Evolutionary conservation across 768 basidiomycete species (phyloP), one percentile per base, ranked within the genome.

Genomic region (Pisolithus orientalis): DNA sequence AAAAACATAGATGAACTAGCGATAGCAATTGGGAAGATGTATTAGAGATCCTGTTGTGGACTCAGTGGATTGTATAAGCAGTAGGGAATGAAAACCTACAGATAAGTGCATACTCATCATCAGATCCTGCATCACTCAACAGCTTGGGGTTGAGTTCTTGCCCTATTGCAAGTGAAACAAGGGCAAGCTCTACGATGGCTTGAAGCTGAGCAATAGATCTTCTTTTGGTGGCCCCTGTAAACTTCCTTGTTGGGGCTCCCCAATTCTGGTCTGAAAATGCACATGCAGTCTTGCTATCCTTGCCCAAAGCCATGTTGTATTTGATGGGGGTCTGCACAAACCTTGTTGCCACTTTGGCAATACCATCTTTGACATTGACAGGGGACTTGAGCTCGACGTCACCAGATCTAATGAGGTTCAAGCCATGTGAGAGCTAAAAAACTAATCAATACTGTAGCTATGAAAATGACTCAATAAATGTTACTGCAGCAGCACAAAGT

Each of bases 251-350:
- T 2, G 47, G 11, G 1, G 2, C 4, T 4, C 51, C 43, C 55
- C 53, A 57, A 34, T 53, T 57, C 38, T 57, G 52, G 16, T 14
- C 25, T 1, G 40, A 53, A n/a, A 57, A 57, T 27, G 46, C 27
- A 5, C 28, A 21, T 17, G 16, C 39, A 17, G 50, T 51, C 8
- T n/a, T 49, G 16, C 51, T 53, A 32, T 52, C 55, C 39, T 49
- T 53, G 10, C 49, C 45, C 10, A 45, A 53, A 7, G 42, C 39
- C 38, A 53, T n/a, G 25, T 54, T 57, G 49, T 54, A 27, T 24
- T 13, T 37, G 13, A 25, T 38, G 17, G 32, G 29, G 5, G 32
- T 25, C 17, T 21, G 31, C 27, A 48, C 6, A 37, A 29, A 10
- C 29, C 32, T 48, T 4, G 21, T 48, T 37, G 32, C 28, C 32